phyloP scores from a whole-genome alignment of 768 basidiomycete genomes.

The Naganishia randhawae region DNA sequence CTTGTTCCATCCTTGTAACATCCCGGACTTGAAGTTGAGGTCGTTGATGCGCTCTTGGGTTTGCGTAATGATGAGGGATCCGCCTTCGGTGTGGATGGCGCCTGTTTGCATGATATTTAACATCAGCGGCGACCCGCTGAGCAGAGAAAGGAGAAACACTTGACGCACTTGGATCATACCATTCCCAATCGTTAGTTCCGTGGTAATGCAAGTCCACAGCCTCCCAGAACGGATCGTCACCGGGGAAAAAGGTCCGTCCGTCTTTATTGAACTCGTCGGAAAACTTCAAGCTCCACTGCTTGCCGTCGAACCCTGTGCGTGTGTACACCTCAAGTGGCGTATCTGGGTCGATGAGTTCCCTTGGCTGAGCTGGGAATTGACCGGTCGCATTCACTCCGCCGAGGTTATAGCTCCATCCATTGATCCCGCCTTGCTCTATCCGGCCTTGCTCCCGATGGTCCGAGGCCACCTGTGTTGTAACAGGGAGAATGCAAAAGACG shows the following conservation, averaged over 20 bases:
- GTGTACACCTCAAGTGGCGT: conserved; percentile 63
- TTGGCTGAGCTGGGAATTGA: conserved; percentile 72
- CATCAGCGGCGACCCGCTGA: not conserved
- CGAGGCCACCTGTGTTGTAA: conserved; percentile 60
- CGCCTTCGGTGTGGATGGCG: conserved; percentile 61
- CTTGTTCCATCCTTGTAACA: conserved; percentile 83
- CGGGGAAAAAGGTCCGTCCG: conserved; percentile 56
- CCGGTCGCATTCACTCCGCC: conserved; percentile 83
- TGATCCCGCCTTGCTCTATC: conserved; percentile 49
- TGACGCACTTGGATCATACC: conserved; percentile 68
- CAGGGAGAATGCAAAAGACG: conserved; percentile 69
- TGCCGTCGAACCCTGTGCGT: conserved; percentile 71
- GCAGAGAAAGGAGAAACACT: not conserved
- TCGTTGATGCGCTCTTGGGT: conserved; percentile 68
- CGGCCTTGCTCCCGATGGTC: conserved; percentile 32
- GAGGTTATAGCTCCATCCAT: conserved; percentile 71
- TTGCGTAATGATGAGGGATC: conserved; percentile 77
- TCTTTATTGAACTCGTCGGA: conserved; percentile 77
- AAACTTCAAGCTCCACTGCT: conserved; percentile 76
- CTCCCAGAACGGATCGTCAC: conserved; percentile 80
- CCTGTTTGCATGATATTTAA: not conserved
- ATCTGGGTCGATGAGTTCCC: conserved; percentile 67
- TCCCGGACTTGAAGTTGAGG: conserved; percentile 66
- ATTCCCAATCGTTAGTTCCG: conserved; percentile 57
- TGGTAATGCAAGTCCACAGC: conserved; percentile 80